phyloP scores from a whole-genome alignment of 2,329 filamentous ascomycete species.

The Fusarium proliferatum region DNA sequence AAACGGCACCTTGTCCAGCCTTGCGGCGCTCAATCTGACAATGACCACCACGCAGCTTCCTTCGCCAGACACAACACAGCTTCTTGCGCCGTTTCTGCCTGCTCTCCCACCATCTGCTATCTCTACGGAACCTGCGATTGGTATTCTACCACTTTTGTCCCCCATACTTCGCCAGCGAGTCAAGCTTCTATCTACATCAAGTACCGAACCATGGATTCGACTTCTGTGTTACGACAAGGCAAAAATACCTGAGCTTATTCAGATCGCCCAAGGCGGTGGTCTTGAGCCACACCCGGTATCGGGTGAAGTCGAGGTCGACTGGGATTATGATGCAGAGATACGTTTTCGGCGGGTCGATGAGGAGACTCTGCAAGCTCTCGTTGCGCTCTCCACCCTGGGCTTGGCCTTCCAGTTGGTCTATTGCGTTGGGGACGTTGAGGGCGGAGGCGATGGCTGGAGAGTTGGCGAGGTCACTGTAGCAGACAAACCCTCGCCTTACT shows the following conservation, averaged over 20 bases:
- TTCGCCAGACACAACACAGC: slow-evolving; percentile 58
- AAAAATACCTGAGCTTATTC: slow-evolving; percentile 67
- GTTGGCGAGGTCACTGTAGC: slow-evolving; percentile 75
- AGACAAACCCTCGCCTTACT: slow-evolving; percentile 68
- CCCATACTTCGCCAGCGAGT: slow-evolving; percentile 75
- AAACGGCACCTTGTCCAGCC: neutral
- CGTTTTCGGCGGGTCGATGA: slow-evolving; percentile 76
- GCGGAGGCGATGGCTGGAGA: slow-evolving; percentile 73
- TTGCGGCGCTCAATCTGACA: slow-evolving; percentile 8
- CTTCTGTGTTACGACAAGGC: slow-evolving; percentile 76
- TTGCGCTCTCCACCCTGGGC: slow-evolving; percentile 70
- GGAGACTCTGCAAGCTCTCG: slow-evolving; percentile 78
- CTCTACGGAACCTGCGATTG: slow-evolving; percentile 66
- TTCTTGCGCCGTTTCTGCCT: slow-evolving; percentile 68
- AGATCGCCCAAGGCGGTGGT: slow-evolving; percentile 69
- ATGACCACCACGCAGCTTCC: slow-evolving; percentile 50
- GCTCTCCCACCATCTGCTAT: slow-evolving; percentile 69
- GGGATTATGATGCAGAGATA: slow-evolving; percentile 70
- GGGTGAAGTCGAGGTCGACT: slow-evolving; percentile 81
- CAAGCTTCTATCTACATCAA: slow-evolving; percentile 70
- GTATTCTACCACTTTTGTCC: slow-evolving; percentile 69
- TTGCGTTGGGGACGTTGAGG: slow-evolving; percentile 73
- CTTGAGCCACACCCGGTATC: slow-evolving; percentile 85
- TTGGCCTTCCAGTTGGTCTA: slow-evolving; percentile 76
- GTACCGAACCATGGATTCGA: slow-evolving; percentile 76